These are phyloP conservation scores for Sordariomycetes sp. DNA, from an alignment of 2,329 filamentous ascomycete species.

Conservation along the genomic window DNA sequence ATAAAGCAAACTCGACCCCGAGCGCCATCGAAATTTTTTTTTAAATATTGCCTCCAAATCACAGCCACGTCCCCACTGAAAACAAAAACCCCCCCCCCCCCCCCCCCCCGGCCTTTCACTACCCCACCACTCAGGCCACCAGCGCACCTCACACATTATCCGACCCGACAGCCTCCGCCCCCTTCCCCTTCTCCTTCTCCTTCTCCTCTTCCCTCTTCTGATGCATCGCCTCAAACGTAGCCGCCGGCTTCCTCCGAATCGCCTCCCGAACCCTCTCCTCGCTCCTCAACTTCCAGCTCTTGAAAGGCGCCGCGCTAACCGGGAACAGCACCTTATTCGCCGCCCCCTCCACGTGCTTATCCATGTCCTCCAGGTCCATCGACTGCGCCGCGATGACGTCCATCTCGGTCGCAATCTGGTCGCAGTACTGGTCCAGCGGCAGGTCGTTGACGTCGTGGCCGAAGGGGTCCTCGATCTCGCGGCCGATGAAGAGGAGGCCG, in stretches of 20 bases:
- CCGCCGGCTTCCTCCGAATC: conserved; percentile 25
- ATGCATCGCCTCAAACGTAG: conserved; percentile 13
- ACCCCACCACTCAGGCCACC: neutral
- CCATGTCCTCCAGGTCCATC: conserved; percentile 17
- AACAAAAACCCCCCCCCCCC: too few species aligned
- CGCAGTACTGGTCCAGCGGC: conserved; percentile 63
- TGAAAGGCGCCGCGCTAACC: conserved; percentile 25
- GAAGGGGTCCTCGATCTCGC: conserved; percentile 78
- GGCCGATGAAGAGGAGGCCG: conserved; percentile 59
- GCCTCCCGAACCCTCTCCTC: conserved; percentile 23
- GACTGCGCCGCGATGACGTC: conserved; percentile 52
- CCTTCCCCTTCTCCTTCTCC: neutral
- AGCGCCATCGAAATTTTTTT: too few species aligned
- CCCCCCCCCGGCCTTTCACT: neutral
- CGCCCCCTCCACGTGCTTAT: conserved; percentile 17
- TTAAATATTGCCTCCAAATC: neutral
- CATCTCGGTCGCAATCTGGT: conserved; percentile 59
- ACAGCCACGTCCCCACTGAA: neutral
- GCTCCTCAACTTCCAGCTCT: conserved; percentile 24
- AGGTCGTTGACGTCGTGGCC: conserved; percentile 75
- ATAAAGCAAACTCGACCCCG: too few species aligned
- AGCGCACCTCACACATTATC: conserved; percentile 1
- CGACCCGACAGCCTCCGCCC: neutral
- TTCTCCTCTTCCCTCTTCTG: neutral
- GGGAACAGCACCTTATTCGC: conserved; percentile 44